Evolutionary conservation across 2,329 filamentous ascomycete genomes (phyloP).

Genomic region (Diaporthe vexans): DNA sequence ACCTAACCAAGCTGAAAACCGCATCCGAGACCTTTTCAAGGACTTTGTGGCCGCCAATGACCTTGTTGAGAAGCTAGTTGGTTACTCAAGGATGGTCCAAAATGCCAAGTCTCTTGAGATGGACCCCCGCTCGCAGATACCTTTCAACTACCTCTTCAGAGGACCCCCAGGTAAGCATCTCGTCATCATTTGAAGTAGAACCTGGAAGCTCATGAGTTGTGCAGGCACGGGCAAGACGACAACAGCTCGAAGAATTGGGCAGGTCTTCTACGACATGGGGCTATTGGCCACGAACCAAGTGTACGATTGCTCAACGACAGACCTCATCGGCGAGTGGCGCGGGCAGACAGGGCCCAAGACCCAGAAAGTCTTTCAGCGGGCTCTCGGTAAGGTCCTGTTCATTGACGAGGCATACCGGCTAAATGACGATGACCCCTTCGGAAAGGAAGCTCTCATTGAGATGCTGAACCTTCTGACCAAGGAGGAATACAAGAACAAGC

Average conservation of each 20-base stretch:
- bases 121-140: slow-evolving; percentile 70
- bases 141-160: slow-evolving; percentile 78
- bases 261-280: slow-evolving; percentile 75
- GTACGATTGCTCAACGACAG: slow-evolving; percentile 75
- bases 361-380: slow-evolving; percentile 69
- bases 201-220: background rate
- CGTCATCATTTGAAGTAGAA: no score
- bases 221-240: slow-evolving; percentile 73
- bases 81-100: slow-evolving; percentile 65
- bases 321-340: slow-evolving; percentile 77
- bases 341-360: slow-evolving; percentile 80
- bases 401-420: slow-evolving; percentile 81
- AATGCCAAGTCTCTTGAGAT: slow-evolving; percentile 64
- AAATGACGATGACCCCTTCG: slow-evolving; percentile 65
- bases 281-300: slow-evolving; percentile 73
- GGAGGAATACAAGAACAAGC: slow-evolving; percentile 67
- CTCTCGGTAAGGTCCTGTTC: slow-evolving; percentile 76
- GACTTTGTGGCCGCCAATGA: slow-evolving; percentile 70
- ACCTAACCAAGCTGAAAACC: slow-evolving; percentile 58
- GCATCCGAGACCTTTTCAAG: slow-evolving; percentile 68
- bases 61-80: slow-evolving; percentile 66
- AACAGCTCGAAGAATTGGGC: slow-evolving; percentile 78
- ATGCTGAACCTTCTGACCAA: slow-evolving; percentile 67
- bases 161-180: slow-evolving; percentile 66
- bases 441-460: slow-evolving; percentile 68